A percentile compares a stretch with the other conserved stretches of the same genome.
These are phyloP conservation scores for Adansonia grandidieri DNA, from an alignment of 441 rosid genomes.

Conservation along the genomic window DNA sequence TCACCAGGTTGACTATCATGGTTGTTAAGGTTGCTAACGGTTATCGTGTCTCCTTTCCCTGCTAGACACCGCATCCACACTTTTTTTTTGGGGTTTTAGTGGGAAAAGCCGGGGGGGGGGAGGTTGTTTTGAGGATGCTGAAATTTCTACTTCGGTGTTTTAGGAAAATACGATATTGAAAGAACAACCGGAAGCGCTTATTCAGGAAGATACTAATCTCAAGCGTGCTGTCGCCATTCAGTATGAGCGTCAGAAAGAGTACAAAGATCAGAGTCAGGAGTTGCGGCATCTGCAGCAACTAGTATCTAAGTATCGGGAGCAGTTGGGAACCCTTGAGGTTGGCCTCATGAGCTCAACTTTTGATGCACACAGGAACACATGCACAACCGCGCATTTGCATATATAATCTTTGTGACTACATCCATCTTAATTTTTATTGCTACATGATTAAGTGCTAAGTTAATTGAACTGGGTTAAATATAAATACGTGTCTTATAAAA, in stretches of 20 bases:
- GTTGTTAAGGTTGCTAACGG: background rate
- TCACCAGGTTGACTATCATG: conserved; percentile 51
- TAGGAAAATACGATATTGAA: conserved; percentile 75
- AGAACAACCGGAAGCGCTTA: conserved; percentile 69
- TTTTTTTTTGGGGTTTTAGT: background rate
- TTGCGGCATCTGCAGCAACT: conserved; percentile 44
- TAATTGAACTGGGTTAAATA: no score
- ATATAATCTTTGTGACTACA: no score
- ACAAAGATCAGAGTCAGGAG: conserved; percentile 63
- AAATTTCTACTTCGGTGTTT: conserved; percentile 7
- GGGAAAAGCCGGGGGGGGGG: background rate
- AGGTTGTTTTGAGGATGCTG: conserved; percentile 14
- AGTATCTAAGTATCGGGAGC: no score
- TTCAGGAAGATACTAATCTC: conserved; percentile 73
- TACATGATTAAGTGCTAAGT: no score
- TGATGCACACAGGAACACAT: no score
- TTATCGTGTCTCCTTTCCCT: background rate
- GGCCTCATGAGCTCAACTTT: no score
- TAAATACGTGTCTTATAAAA: no score
- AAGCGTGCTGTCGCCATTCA: conserved; percentile 85
- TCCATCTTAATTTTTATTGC: no score
- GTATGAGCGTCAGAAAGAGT: conserved; percentile 82
- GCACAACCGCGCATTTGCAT: no score
- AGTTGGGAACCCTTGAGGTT: no score
- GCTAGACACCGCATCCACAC: background rate